Conservation (phyloP, 768 basidiomycete species). For the Xerocomus brunneocitrinus region DNA sequence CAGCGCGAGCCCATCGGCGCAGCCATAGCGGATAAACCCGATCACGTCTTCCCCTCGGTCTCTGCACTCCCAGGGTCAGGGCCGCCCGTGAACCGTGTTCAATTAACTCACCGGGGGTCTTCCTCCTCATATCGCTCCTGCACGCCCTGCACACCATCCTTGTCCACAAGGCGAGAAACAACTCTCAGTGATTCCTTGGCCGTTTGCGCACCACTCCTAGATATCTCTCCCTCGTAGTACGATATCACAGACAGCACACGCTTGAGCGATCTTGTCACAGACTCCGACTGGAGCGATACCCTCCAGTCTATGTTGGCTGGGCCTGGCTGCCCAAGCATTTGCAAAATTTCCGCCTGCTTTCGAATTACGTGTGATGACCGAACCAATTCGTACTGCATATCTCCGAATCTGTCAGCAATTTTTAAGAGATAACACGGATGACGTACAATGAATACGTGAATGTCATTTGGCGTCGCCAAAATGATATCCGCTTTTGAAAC, state of each 20-base stretch:
- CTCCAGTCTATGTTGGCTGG: conserved; percentile 27
- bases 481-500: conserved; percentile 50
- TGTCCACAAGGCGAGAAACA: conserved; percentile 58
- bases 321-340: conserved; percentile 32
- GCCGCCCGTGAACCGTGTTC: conserved; percentile 2
- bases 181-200: conserved; percentile 55
- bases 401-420: not conserved
- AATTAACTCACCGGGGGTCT: conserved; percentile 44
- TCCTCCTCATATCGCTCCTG: conserved; percentile 30
- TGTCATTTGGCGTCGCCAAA: conserved; percentile 47
- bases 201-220: conserved; percentile 38
- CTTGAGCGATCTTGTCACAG: conserved; percentile 36
- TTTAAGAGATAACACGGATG: not conserved
- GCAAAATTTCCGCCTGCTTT: conserved; percentile 44
- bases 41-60: conserved; percentile 43
- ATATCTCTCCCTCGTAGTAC: conserved; percentile 55
- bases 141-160: conserved; percentile 49
- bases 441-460: conserved; percentile 62
- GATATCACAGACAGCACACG: conserved; percentile 41
- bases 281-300: conserved; percentile 28
- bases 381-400: conserved; percentile 59
- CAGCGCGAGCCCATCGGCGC: conserved; percentile 49
- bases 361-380: conserved; percentile 47
- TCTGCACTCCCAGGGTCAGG: conserved; percentile 30
- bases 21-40: conserved; percentile 55